Evolutionary conservation across 176 grass and related monocot species (phyloP).

Genomic region (Cymbopogon citratus): DNA sequence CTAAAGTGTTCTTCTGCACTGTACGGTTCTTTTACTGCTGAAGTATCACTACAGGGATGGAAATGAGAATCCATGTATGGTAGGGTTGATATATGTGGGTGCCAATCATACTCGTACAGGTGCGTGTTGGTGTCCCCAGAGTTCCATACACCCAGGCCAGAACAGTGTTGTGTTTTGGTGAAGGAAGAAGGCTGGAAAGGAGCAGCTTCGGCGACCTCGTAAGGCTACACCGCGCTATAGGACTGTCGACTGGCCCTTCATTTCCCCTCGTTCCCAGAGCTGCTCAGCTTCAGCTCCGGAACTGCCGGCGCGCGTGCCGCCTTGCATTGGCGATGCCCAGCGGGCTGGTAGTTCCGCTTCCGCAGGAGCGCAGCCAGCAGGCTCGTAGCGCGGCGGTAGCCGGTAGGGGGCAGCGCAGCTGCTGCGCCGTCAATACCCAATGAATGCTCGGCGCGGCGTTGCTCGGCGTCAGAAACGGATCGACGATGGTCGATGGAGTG

Average conservation of each 20-base stretch:
- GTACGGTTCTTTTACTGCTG: background rate
- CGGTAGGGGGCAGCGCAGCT: background rate
- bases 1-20: background rate
- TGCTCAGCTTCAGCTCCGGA: background rate
- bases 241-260: background rate
- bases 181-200: too few species aligned
- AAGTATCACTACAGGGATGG: background rate
- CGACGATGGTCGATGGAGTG: background rate
- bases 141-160: background rate
- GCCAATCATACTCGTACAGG: background rate
- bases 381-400: background rate
- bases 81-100: background rate
- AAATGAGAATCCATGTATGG: background rate
- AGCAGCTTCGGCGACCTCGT: conserved; percentile 27
- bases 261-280: conserved; percentile 5
- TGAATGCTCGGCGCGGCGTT: background rate
- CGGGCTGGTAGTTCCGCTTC: background rate
- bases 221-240: conserved; percentile 26
- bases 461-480: background rate
- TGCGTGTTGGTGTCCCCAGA: background rate
- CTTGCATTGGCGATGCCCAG: background rate
- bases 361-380: background rate
- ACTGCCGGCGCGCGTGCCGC: background rate
- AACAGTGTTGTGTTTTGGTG: background rate
- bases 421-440: background rate